These are phyloP conservation scores for Entonaema liquescens DNA, from an alignment of 495 filamentous ascomycete genomes.

Conservation along the genomic window DNA sequence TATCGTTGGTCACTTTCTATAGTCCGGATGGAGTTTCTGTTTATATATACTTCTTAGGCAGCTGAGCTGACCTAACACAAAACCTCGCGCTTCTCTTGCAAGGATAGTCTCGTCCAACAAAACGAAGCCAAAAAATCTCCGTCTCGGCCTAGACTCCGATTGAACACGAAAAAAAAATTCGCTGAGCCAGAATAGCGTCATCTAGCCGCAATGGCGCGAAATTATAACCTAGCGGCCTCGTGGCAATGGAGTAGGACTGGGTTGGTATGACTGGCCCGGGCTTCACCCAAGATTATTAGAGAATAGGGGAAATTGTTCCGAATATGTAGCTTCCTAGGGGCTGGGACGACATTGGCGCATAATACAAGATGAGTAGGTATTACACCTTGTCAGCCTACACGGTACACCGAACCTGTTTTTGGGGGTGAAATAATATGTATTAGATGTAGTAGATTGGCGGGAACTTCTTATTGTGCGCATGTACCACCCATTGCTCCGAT, in stretches of 20 bases:
- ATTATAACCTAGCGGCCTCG: constrained; percentile 38
- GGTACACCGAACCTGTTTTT: background rate
- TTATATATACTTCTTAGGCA: background rate
- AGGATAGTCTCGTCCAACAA: constrained; percentile 9
- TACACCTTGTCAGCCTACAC: background rate
- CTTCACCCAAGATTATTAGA: constrained; percentile 15
- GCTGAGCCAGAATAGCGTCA: constrained; percentile 27
- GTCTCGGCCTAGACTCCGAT: constrained; percentile 14
- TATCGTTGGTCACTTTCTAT: background rate
- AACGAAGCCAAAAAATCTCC: constrained; percentile 20
- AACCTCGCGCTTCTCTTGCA: constrained; percentile 3
- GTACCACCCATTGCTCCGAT: background rate
- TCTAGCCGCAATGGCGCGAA: constrained; percentile 31
- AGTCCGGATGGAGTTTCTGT: background rate
- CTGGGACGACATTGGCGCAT: background rate
- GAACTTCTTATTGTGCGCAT: background rate
- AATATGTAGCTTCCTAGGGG: background rate
- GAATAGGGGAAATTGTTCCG: constrained; percentile 28
- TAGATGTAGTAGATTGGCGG: background rate
- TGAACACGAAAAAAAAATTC: constrained; percentile 18
- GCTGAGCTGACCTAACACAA: constrained; percentile 7
- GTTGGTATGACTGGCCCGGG: constrained; percentile 3
- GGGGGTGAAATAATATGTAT: background rate
- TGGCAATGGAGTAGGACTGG: constrained; percentile 24
- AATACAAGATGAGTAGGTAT: background rate